Base-by-base conservation (phyloP, 129 eudicot species). In the Lonicera japonica region DNA sequence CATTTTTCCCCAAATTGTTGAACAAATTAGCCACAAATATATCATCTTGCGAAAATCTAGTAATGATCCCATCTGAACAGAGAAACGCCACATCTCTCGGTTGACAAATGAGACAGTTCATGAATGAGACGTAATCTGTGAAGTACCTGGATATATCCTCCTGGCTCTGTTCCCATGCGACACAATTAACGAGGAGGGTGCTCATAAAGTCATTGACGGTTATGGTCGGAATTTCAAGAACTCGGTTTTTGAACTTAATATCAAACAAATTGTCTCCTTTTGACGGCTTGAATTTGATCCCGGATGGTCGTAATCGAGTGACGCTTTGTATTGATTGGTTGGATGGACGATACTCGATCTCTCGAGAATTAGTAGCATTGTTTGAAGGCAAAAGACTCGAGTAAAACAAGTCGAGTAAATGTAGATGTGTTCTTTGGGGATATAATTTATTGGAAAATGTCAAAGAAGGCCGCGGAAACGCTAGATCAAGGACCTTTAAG, bases 71-170 rank as follows among this genome's bases (percentile, higher is more conserved):
- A 1, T 69, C 75, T 14, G 12, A 62, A 12, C 69, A 64, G 15
- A 62, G 75, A 36, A 70, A 62, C 25, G 69, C 69, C 14, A 70
- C 75, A 14, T 70, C 69, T 53, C 50, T 62, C 15, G 69, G 68
- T 41, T 21, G 58, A 19, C 38, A 10, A 12, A 70, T 70, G 48
- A 70, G 63, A 54, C 57, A 70, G 43, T 54, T 70, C 75, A 70
- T 61, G 62, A 70, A 70, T 56, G 58, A 21, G 19, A 70, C 24
- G 43, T 70, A 70, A 46, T 61, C 75, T 3, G 63, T 60, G 47
- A 70, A 61, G 75, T 53, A 70, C 16, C 25, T 54, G 43, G 25
- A 11, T 4, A 11, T 58, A 13, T 45, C 55, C 0, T 13, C 38
- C 11, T 23, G 9, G 34, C 18, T 23, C 11, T 57, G 61, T 25